These are phyloP conservation scores for Phytopythium vexans DNA, from an alignment of 352 stramenopile genomes.

Conservation along the genomic window DNA sequence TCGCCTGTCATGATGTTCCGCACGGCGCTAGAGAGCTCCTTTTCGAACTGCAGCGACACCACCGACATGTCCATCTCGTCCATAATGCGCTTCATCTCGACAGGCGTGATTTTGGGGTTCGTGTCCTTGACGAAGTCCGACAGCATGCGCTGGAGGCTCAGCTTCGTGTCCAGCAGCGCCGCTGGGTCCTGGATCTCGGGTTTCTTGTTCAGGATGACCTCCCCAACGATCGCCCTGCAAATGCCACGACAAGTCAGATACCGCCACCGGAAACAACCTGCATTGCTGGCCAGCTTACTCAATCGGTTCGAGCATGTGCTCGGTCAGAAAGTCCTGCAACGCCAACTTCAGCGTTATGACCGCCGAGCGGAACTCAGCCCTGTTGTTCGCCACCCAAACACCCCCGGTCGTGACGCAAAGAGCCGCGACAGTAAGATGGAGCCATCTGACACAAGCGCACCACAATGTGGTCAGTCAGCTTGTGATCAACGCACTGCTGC, in stretches of 20 bases:
- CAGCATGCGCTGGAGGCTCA: constrained; percentile 82
- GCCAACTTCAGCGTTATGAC: constrained; percentile 33
- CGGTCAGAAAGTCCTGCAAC: constrained; percentile 66
- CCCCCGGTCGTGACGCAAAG: constrained; percentile 53
- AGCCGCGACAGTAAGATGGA: constrained; percentile 53
- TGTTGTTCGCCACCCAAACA: constrained; percentile 65
- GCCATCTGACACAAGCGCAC: constrained; percentile 32
- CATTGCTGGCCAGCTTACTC: constrained; percentile 25
- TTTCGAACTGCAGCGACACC: constrained; percentile 71
- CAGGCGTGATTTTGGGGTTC: constrained; percentile 39
- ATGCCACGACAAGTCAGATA: neutral
- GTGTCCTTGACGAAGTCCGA: constrained; percentile 76
- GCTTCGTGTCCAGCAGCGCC: constrained; percentile 73
- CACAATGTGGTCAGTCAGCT: neutral
- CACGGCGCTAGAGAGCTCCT: constrained; percentile 56
- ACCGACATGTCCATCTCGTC: constrained; percentile 73
- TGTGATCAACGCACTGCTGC: neutral
- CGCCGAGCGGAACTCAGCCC: constrained; percentile 55
- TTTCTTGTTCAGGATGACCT: constrained; percentile 85
- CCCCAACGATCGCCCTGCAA: constrained; percentile 63
- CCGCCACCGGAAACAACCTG: neutral
- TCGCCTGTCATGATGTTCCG: constrained; percentile 81
- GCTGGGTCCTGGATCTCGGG: constrained; percentile 76
- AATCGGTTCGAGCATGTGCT: constrained; percentile 78
- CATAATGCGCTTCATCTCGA: constrained; percentile 51